Evolutionary conservation across 495 filamentous ascomycete species (phyloP), one percentile per base, ranked within the genome.

Genomic region (Aspergillus biplanus): DNA sequence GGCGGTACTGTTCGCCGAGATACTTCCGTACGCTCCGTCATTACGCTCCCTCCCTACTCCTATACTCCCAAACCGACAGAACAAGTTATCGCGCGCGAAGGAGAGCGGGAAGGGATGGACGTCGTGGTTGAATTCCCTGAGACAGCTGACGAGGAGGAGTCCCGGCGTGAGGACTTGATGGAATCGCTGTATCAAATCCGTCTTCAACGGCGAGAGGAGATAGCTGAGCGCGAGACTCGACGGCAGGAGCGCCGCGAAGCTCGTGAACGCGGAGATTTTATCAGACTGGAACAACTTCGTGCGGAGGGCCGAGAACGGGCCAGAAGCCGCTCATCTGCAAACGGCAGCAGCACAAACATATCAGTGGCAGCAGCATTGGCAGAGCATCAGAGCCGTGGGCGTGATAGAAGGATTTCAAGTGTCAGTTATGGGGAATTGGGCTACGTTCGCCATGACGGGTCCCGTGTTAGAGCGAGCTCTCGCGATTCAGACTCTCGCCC

Each of bases 41-140:
- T 97, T 82, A 97, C 95, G 0, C 78, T 99, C 6, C 95, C 95
- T 0, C 82, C 89, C 5, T 99, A 99, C 75, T 82, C 85, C 1
- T 76, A 80, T 0, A 86, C 86, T 44, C 86, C 91, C 5, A 82
- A 86, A 39, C 86, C 90, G 18, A 87, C 82, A 56, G 95, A 99
- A 71, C 89, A 88, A 65, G 85, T 97, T n/a, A 83, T 98, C 46
- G 95, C 87, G 13, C 85, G 95, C 0, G 95, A 96, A 74, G 95
- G 95, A 35, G 95, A 99, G 71, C 85, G 95, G 32, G 93, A 80
- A 48, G 95, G 95, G 4, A 93, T 99, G 66, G 95, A 99, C 67
- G 84, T 91, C 37, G 93, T 99, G 4, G 78, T 98, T 33, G 95
- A 99, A 73, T 90, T 85, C 59, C 89, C 90, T 1, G 90, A 93